Conservation (phyloP, 129 eudicot species). For the sunflower (Helianthus annuus) region DNA sequence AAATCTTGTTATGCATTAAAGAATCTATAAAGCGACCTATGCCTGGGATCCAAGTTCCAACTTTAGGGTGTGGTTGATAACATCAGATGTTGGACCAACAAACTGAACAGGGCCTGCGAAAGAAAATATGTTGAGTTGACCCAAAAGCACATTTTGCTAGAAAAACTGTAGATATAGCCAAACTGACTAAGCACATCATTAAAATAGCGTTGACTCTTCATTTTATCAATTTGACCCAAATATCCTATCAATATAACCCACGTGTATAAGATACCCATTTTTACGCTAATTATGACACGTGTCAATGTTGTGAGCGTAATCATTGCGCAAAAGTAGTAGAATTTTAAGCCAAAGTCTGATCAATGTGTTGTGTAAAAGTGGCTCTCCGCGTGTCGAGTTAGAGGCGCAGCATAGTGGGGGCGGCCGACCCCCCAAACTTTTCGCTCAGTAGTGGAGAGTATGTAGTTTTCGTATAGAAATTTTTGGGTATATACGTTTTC, state of each 20-base stretch:
- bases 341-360: too few relatives aligned
- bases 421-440: too few relatives aligned
- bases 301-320: too few relatives aligned
- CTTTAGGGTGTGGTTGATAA: constrained; percentile 56
- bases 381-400: neutral
- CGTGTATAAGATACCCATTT: neutral
- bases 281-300: neutral
- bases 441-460: too few relatives aligned
- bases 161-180: neutral
- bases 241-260: neutral
- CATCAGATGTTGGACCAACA: constrained; percentile 57
- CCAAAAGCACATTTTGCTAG: neutral
- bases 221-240: neutral
- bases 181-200: neutral
- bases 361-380: neutral
- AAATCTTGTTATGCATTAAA: constrained; percentile 5
- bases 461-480: too few relatives aligned
- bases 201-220: neutral
- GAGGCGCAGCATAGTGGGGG: too few relatives aligned
- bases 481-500: too few relatives aligned
- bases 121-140: neutral
- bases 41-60: constrained; percentile 85
- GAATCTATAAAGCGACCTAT: constrained; percentile 18
- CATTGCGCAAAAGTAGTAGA: too few relatives aligned
- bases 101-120: constrained; percentile 82